phyloP scores from a whole-genome alignment of 176 grass and related monocot species.

The Ensete glaucum region DNA sequence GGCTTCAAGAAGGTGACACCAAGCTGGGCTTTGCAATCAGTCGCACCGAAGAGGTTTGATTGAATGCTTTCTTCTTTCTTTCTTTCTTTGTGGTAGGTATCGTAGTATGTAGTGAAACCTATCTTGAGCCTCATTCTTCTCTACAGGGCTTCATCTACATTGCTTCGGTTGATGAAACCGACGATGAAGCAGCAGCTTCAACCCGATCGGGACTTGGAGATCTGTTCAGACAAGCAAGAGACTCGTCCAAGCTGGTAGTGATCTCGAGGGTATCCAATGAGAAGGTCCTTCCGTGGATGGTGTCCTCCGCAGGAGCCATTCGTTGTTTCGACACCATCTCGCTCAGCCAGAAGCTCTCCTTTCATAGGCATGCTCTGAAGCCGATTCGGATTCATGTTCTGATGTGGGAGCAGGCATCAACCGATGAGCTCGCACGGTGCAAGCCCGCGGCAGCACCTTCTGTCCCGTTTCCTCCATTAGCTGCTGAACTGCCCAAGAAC shows the following conservation, averaged over 20 bases:
- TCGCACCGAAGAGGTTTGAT: slow-evolving; percentile 54
- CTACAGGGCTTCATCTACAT: slow-evolving; percentile 81
- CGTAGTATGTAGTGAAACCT: no score
- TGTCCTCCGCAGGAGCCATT: slow-evolving; percentile 44
- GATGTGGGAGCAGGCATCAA: slow-evolving; percentile 35
- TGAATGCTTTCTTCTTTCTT: not conserved
- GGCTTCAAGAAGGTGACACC: slow-evolving; percentile 53
- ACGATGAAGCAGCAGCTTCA: slow-evolving; percentile 35
- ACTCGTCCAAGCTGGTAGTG: slow-evolving; percentile 48
- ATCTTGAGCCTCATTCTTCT: no score
- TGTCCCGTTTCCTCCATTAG: not conserved
- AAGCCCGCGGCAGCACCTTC: not conserved
- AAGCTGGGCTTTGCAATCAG: slow-evolving; percentile 71
- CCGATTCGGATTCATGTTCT: slow-evolving; percentile 65
- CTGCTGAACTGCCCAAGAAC: slow-evolving; percentile 23
- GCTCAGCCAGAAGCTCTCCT: slow-evolving; percentile 66
- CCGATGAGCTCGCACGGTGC: not conserved
- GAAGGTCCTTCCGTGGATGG: slow-evolving; percentile 84
- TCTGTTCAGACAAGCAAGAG: slow-evolving; percentile 45
- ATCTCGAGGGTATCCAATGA: slow-evolving; percentile 65
- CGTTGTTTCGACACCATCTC: slow-evolving; percentile 90
- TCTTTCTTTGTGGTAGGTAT: not conserved
- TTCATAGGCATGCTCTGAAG: slow-evolving; percentile 51
- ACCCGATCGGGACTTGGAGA: slow-evolving; percentile 54
- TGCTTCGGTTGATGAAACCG: slow-evolving; percentile 48